Percentiles rank a stretch among this genome's conserved stretches.
Conservation (phyloP, 2,329 filamentous ascomycete species). For the Calonectria hongkongensis region DNA sequence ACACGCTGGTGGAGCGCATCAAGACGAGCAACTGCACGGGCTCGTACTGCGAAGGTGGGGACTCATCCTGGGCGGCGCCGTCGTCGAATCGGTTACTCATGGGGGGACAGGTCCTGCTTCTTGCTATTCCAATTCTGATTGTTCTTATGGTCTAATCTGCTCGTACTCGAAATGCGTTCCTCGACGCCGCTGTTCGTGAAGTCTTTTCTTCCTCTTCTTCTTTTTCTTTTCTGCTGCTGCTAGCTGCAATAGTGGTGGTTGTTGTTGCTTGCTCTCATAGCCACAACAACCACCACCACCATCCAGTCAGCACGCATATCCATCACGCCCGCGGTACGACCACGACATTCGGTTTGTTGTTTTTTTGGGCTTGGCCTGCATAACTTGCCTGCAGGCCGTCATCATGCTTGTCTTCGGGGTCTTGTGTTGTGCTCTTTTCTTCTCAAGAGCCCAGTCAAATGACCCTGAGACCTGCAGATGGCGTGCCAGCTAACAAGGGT, state of each 20-base stretch:
- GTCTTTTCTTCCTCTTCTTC: not conserved
- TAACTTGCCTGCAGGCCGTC: not conserved
- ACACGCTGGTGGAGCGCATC: slow-evolving; percentile 67
- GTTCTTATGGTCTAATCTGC: slow-evolving; percentile 51
- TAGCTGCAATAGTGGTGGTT: no score
- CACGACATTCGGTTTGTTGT: not conserved
- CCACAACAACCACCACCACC: not conserved
- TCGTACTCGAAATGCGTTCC: slow-evolving; percentile 47
- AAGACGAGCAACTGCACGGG: slow-evolving; percentile 40
- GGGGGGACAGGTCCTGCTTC: slow-evolving; percentile 45
- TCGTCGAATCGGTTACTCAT: slow-evolving; percentile 31
- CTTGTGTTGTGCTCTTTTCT: no score
- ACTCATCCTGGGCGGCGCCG: not conserved
- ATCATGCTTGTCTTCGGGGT: no score
- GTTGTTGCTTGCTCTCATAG: not conserved
- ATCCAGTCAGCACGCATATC: no score
- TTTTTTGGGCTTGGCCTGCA: not conserved
- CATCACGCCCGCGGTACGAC: no score
- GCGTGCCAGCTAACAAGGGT: slow-evolving; percentile 13
- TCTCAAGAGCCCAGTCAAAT: slow-evolving; percentile 6
- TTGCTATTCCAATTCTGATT: slow-evolving; percentile 50
- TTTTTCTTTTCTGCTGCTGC: not conserved
- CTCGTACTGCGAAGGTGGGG: slow-evolving; percentile 41
- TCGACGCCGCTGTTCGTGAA: slow-evolving; percentile 14
- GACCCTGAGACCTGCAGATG: slow-evolving; percentile 25